A percentile compares a stretch with the other conserved stretches of the same genome.
Conservation (phyloP, 805 yeast genomes). For the Metschnikowia colocasiae region DNA sequence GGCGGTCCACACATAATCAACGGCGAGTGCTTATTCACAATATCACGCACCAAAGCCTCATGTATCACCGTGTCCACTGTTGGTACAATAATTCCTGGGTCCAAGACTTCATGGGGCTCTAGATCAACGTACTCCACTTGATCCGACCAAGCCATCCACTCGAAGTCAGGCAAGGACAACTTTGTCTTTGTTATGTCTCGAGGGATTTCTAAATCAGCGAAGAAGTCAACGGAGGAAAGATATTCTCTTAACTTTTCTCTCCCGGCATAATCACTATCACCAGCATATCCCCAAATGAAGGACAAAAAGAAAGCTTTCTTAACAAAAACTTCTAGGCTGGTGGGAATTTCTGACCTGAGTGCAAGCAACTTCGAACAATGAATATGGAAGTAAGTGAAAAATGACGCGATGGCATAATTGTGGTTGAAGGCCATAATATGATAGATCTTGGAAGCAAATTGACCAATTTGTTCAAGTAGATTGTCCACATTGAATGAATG, state of each 20-base stretch:
- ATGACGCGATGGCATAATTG: conserved; percentile 35
- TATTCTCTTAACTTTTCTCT: conserved; percentile 35
- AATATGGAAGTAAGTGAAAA: conserved; percentile 38
- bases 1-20: conserved; percentile 91
- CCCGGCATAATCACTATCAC: conserved; percentile 45
- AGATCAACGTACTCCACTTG: conserved; percentile 42
- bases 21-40: conserved; percentile 55
- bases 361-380: conserved; percentile 26
- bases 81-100: conserved; percentile 66
- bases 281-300: conserved; percentile 62
- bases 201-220: conserved; percentile 13
- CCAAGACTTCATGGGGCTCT: conserved; percentile 55
- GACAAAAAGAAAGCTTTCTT: conserved; percentile 35
- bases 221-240: conserved; percentile 21
- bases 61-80: conserved; percentile 75
- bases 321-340: conserved; percentile 27
- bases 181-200: conserved; percentile 38
- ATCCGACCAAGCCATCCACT: conserved; percentile 42
- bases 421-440: conserved; percentile 54
- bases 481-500: not conserved
- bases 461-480: conserved; percentile 16
- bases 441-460: conserved; percentile 22
- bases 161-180: conserved; percentile 42
- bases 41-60: conserved; percentile 54
- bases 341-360: conserved; percentile 8